Base-by-base conservation (phyloP, 805 yeast species). In the Danielia oregonensis region DNA sequence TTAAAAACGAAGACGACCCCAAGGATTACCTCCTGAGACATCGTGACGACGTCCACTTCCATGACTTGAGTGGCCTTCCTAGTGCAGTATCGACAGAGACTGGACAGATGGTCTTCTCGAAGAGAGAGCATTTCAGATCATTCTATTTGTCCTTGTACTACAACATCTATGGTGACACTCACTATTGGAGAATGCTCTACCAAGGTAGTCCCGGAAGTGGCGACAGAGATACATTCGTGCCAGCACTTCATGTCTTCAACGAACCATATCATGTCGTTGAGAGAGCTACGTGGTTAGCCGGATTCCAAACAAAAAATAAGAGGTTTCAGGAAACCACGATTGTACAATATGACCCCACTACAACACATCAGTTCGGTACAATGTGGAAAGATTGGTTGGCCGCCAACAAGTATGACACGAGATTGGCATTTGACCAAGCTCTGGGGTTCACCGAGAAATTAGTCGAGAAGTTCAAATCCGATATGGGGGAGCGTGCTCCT, bases 211-310 rank as follows among this genome's bases (percentile, higher is more conserved):
- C 54, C 5, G 65, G 63, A 1, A 44, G 36, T 3, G 65, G 65
- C 13, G 68, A 63, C 38, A 49, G 63, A 25, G 70, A 63, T 26
- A 60, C 67, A 2, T 55, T 58, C 36, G 52, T 59, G 7, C 65
- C 68, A 8, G 68, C 68, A 3, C 60, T 66, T 29, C 58, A 57
- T 32, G 59, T 56, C 5, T 52, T 63, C 37, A 40, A 58, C 24
- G 61, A 63, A 36, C 51, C 55, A 7, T 63, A 61, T 40, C 63
- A 65, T 35, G 30, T 43, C 15, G 54, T 37, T 4, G 39, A 26
- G n/a, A 32, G 57, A 8, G 59, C 52, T 5, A 31, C 55, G 1
- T 48, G 54, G 55, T 36, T 51, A 22, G 55, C 48, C 4, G 55
- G 57, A 1, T 52, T 44, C 31, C 14, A 30, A 15, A 9, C 10